These are phyloP conservation scores for Lonicera japonica DNA, from an alignment of 129 eudicot species.

Conservation along the genomic window DNA sequence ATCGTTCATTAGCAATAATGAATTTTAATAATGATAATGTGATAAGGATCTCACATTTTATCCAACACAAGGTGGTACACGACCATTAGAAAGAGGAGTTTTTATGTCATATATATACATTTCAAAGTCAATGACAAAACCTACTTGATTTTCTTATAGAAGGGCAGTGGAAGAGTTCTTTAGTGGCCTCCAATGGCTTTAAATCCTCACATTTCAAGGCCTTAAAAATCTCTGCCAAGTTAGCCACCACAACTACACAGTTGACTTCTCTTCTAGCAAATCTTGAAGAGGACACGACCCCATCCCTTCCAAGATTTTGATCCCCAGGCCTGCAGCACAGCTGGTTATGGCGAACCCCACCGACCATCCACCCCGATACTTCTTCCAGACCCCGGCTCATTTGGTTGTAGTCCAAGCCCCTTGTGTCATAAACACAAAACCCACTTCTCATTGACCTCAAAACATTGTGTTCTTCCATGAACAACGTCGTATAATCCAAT, in stretches of 20 bases:
- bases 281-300: constrained; percentile 25
- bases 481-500: constrained; percentile 43
- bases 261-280: constrained; percentile 52
- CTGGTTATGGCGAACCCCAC: constrained; percentile 62
- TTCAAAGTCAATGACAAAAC: too few relatives aligned
- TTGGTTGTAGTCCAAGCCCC: constrained; percentile 46
- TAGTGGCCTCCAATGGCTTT: constrained; percentile 41
- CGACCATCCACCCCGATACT: constrained; percentile 48
- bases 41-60: too few relatives aligned
- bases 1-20: too few relatives aligned
- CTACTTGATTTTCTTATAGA: constrained; percentile 58
- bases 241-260: constrained; percentile 49
- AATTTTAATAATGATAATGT: too few relatives aligned
- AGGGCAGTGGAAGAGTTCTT: constrained; percentile 39
- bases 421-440: constrained; percentile 68
- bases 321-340: constrained; percentile 44
- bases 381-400: constrained; percentile 42
- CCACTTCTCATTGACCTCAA: constrained; percentile 65
- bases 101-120: too few relatives aligned
- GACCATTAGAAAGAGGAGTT: too few relatives aligned
- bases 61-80: too few relatives aligned
- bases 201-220: constrained; percentile 50
- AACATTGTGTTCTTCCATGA: constrained; percentile 78
- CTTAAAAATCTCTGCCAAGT: constrained; percentile 42
- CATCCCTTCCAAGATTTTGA: constrained; percentile 13